Base-by-base conservation (phyloP, 768 basidiomycete species). In the Boletus rubescentipes region DNA sequence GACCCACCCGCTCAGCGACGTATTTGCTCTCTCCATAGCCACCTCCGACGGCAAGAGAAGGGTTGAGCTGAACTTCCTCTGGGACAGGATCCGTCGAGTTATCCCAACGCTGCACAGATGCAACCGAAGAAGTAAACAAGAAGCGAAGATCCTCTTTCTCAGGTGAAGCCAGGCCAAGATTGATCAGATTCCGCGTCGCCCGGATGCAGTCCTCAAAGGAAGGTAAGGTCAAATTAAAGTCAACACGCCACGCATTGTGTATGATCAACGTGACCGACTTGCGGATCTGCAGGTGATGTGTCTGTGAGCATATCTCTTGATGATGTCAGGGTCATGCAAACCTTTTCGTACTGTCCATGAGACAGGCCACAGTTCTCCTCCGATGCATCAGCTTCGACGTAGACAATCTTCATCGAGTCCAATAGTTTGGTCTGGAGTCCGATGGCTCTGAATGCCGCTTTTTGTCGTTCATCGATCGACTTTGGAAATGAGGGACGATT, bases 11-110 rank as follows among this genome's bases (percentile, higher is more conserved):
- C 61, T 80, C 78, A 0, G 73, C 56, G 5, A 73, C 54, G 54
- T 76, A 80, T 61, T 83, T 83, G 1, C 69, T 62, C 51, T 79
- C 79, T 14, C 76, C 71, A 44, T 82, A 82, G 0, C 80, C 81
- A 14, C 51, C 57, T 2, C 76, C 76, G 4, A 70, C 48, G 1
- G 77, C 73, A n/a, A 71, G 57, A 3, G 58, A 51, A 0, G 74
- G 60, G 20, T 76, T 67, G 0, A 62, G 53, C 2, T 71, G 46
- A 0, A 69, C 61, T 21, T 71, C 71, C 51, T 79, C 75, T 2
- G 74, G 73, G 56, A 72, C 70, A 5, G 62, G 66, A 1, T 66
- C 70, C 5, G 64, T 58, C 26, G 35, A 9, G 36, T 54, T 59
- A 44, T 66, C 58, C 75, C 71, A 73, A 2, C 57, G 49, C 31